These are phyloP conservation scores for Penicillium sp. DNA, from an alignment of 2,329 filamentous ascomycete species.

Conservation along the genomic window DNA sequence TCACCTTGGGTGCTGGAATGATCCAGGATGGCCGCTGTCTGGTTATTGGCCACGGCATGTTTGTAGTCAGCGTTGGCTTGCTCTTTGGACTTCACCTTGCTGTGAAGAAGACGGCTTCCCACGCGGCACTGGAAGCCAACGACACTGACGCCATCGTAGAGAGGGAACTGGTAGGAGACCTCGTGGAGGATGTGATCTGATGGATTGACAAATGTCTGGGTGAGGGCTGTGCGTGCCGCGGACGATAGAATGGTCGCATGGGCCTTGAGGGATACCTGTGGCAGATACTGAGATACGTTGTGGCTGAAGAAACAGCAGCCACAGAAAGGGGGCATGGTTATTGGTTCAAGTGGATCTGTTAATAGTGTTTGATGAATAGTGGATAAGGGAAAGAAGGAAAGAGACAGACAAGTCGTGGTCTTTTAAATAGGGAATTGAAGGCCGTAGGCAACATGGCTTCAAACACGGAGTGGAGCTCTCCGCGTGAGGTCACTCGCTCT, in stretches of 20 bases:
- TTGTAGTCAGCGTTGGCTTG: conserved; percentile 61
- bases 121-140: conserved; percentile 65
- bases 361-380: not conserved
- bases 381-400: not conserved
- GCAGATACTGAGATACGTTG: conserved; percentile 49
- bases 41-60: conserved; percentile 56
- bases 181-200: conserved; percentile 49
- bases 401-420: not conserved
- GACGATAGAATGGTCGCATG: conserved; percentile 62
- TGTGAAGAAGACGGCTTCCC: conserved; percentile 54
- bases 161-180: conserved; percentile 65
- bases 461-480: not conserved
- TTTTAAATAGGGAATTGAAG: not conserved
- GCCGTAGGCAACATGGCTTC: not conserved
- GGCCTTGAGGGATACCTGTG: conserved; percentile 56
- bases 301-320: conserved; percentile 7
- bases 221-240: conserved; percentile 51
- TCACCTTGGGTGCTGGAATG: conserved; percentile 60
- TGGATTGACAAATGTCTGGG: conserved; percentile 63
- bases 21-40: conserved; percentile 65
- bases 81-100: conserved; percentile 64
- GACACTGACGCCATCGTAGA: conserved; percentile 70
- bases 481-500: not conserved
- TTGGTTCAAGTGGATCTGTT: not conserved
- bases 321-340: not conserved